Base-by-base conservation (phyloP, 1,139 yeast genomes). In the Magnusiomyces starmeri region DNA sequence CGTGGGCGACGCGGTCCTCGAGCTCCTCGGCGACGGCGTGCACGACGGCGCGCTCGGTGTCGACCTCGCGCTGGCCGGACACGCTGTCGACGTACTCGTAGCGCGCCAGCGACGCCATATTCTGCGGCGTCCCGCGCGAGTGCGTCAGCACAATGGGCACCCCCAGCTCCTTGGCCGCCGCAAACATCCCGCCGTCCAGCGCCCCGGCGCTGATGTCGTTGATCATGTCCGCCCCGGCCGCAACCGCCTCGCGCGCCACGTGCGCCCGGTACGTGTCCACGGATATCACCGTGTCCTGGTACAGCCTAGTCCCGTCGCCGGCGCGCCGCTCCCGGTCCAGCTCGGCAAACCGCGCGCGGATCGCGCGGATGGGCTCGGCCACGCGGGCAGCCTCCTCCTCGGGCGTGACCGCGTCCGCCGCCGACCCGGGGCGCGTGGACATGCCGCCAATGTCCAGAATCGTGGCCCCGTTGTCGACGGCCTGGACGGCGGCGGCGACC, bases 381-480 rank as follows among this genome's bases (percentile, higher is more conserved):
- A 89, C 85, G 43, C 97, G 71, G 1, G 60, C 60, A 35, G 84
- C 59, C 59, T 84, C 92, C 57, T 82, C 89, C 4, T 69, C 73
- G 22, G 70, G 74, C 2, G 77, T 62, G 0, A 85, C 83, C 52
- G 79, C 86, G 20, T 12, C 25, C 1, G 61, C 62, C 12, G 24
- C 18, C 2, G 94, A 78, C 2, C 88, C 86, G 0, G 97, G 97
- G 51, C 94, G 75, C 0, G 97, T 90, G 0, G 96, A 86, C 54
- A 88, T 88, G 1, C 97, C 97, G 7, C 97, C 98, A 54, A 92
- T 77, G 64, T 90, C 98, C 35, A 92, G 74, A 40, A 94, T 85
- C 27, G 75, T 74, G 10, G 78, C 77, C 0, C 90, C 94, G 21
- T 77, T 73, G 1, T 66, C 62, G 10, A 82, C 78, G 66, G 82